These are phyloP conservation scores for Aspergillus sp. DNA, from an alignment of 2,329 filamentous ascomycete species.

Conservation along the genomic window DNA sequence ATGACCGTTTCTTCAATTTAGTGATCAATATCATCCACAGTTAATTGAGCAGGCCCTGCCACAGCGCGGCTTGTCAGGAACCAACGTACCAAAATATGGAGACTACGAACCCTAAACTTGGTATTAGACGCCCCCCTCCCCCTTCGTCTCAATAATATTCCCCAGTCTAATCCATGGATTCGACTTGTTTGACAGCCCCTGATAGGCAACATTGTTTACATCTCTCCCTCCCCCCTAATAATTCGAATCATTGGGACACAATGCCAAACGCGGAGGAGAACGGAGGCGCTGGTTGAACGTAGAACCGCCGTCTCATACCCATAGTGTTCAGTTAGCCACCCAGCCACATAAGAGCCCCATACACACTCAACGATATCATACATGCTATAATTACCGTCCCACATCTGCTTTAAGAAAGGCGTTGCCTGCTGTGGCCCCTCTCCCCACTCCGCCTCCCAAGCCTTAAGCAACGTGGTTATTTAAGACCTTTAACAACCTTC, in stretches of 20 bases:
- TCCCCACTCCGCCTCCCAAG: neutral
- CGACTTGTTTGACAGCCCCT: neutral
- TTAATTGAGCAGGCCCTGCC: neutral
- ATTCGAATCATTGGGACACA: neutral
- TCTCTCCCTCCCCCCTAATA: neutral
- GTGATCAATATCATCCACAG: too few species aligned
- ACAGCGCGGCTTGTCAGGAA: neutral
- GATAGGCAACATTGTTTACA: slow-evolving; percentile 4
- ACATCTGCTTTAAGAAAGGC: neutral
- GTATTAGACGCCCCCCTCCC: neutral
- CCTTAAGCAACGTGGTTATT: neutral
- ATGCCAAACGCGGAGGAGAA: neutral
- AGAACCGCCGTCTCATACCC: neutral
- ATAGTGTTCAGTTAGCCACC: neutral
- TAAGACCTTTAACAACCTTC: neutral
- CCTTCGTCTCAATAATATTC: neutral
- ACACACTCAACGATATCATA: neutral
- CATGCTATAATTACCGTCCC: neutral
- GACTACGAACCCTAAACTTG: neutral
- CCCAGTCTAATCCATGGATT: neutral
- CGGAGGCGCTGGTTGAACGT: neutral
- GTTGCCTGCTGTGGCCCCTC: neutral
- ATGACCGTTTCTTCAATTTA: too few species aligned
- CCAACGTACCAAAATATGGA: neutral
- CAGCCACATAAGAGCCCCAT: neutral